Evolutionary conservation across 768 basidiomycete species (phyloP).

Genomic region (Lentinula edodes): DNA sequence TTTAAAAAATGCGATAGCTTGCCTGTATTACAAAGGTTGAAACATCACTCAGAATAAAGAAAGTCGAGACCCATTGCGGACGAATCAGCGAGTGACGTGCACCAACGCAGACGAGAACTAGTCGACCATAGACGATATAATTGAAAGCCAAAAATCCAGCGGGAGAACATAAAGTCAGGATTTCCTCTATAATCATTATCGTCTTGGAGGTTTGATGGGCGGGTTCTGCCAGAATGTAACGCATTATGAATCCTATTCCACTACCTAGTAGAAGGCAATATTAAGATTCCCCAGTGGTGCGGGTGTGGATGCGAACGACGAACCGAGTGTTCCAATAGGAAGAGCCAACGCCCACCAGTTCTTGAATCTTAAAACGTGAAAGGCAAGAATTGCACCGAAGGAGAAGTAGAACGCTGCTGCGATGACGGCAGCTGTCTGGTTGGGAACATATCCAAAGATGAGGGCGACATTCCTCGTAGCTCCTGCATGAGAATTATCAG

Average conservation of each 20-base stretch:
- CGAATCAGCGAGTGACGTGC: slow-evolving; percentile 16
- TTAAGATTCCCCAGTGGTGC: too few species aligned
- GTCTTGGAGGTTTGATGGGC: slow-evolving; percentile 13
- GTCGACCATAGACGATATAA: slow-evolving; percentile 25
- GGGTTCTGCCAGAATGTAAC: slow-evolving; percentile 13
- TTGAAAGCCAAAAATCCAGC: slow-evolving; percentile 25
- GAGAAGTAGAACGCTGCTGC: slow-evolving; percentile 18
- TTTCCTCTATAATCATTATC: slow-evolving; percentile 11
- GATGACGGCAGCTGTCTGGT: slow-evolving; percentile 14
- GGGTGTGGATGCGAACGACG: not conserved
- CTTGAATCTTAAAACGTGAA: slow-evolving; percentile 15
- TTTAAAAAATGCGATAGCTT: not conserved
- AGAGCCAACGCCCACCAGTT: slow-evolving; percentile 26
- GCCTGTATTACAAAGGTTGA: slow-evolving; percentile 23
- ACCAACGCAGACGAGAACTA: slow-evolving; percentile 14
- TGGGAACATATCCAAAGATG: slow-evolving; percentile 17
- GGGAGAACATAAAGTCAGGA: slow-evolving; percentile 21
- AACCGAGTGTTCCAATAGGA: slow-evolving; percentile 22
- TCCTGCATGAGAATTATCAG: not conserved
- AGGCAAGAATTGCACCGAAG: slow-evolving; percentile 9
- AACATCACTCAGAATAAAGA: slow-evolving; percentile 22
- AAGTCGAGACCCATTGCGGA: slow-evolving; percentile 17
- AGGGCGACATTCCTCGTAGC: not conserved
- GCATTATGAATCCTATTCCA: slow-evolving; percentile 15
- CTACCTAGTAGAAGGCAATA: slow-evolving; percentile 11